Evolutionary conservation across 805 yeast species (phyloP).

Genomic region (Kazachstania africana): DNA sequence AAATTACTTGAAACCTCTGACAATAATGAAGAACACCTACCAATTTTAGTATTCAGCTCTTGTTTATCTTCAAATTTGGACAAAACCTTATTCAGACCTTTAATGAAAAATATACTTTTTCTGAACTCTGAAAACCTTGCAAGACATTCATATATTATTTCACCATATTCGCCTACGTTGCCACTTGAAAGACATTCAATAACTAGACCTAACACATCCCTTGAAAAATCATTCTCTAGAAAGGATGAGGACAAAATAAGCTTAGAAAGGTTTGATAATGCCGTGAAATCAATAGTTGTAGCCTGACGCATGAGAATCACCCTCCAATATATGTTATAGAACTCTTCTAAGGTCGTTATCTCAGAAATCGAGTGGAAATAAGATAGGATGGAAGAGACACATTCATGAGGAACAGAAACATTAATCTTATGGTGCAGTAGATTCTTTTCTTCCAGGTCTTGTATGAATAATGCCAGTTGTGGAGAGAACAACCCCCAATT

Average conservation of each 20-base stretch:
- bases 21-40: not conserved
- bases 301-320: conserved; percentile 20
- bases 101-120: conserved; percentile 30
- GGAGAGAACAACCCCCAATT: conserved; percentile 29
- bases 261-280: not conserved
- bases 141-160: conserved; percentile 12
- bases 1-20: conserved; percentile 28
- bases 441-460: conserved; percentile 23
- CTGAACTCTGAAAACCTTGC: conserved; percentile 18
- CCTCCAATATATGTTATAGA: conserved; percentile 43
- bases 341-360: conserved; percentile 1
- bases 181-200: conserved; percentile 26
- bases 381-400: conserved; percentile 5
- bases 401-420: conserved; percentile 19
- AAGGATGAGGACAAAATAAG: not conserved
- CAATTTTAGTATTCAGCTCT: not conserved
- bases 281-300: not conserved
- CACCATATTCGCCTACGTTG: conserved; percentile 7
- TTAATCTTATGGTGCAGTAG: conserved; percentile 26
- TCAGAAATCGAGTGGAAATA: conserved; percentile 3
- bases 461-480: conserved; percentile 33
- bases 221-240: conserved; percentile 18
- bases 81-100: conserved; percentile 24
- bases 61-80: not conserved
- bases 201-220: conserved; percentile 34